A percentile compares a stretch with the other conserved stretches of the same genome.
These are phyloP conservation scores for Calonectria leucothoes DNA, from an alignment of 2,329 filamentous ascomycete species.

Conservation along the genomic window DNA sequence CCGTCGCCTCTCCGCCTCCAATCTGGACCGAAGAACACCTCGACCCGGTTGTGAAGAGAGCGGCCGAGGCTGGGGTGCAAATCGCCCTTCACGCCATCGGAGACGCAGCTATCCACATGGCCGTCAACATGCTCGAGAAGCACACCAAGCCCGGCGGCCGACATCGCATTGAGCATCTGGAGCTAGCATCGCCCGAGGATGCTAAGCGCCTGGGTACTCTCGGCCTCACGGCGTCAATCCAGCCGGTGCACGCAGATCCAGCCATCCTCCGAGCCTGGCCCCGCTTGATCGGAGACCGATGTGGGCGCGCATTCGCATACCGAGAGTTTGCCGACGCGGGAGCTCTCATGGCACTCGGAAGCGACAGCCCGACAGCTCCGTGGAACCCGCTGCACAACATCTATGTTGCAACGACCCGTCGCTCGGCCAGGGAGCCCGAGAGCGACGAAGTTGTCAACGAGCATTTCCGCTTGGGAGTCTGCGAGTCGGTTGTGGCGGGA, in stretches of 20 bases:
- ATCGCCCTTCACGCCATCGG: slow-evolving; percentile 74
- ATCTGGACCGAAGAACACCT: slow-evolving; percentile 67
- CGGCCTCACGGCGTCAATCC: slow-evolving; percentile 68
- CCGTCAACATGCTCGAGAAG: slow-evolving; percentile 64
- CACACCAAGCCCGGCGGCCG: slow-evolving; percentile 56
- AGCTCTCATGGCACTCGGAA: slow-evolving; percentile 65
- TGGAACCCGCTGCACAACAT: slow-evolving; percentile 63
- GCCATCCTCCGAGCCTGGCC: slow-evolving; percentile 72
- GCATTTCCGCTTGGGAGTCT: slow-evolving; percentile 62
- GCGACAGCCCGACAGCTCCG: slow-evolving; percentile 68
- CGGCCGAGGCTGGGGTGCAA: slow-evolving; percentile 65
- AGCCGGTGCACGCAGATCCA: slow-evolving; percentile 68
- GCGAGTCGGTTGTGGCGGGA: slow-evolving; percentile 62
- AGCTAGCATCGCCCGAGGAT: slow-evolving; percentile 66
- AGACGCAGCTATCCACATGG: slow-evolving; percentile 66
- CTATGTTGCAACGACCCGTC: slow-evolving; percentile 67
- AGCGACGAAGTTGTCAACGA: slow-evolving; percentile 58
- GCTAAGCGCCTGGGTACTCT: slow-evolving; percentile 65
- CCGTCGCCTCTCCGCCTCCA: slow-evolving; percentile 54
- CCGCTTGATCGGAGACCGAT: slow-evolving; percentile 63
- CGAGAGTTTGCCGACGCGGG: slow-evolving; percentile 67
- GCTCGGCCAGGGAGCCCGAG: slow-evolving; percentile 61
- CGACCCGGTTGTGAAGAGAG: slow-evolving; percentile 63
- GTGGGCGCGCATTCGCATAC: slow-evolving; percentile 70
- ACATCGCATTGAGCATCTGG: slow-evolving; percentile 73